Percentiles rank a stretch among this genome's conserved stretches.
phyloP scores from a whole-genome alignment of 2,329 filamentous ascomycete species.

The Kalaharituber pfeilii region DNA sequence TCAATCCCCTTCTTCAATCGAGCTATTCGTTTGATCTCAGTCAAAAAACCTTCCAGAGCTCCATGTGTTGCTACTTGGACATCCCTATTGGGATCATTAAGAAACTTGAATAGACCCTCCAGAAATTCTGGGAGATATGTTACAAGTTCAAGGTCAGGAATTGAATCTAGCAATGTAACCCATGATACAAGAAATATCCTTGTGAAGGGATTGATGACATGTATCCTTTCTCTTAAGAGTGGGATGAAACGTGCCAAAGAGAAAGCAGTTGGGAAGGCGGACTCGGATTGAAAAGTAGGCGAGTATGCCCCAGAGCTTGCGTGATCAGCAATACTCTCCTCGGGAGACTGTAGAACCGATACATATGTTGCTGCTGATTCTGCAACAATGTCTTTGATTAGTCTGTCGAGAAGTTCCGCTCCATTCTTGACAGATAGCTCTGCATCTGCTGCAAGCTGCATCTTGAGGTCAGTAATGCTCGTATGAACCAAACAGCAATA shows the following conservation, averaged over 20 bases:
- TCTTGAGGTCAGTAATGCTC: too few species aligned
- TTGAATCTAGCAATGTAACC: slow-evolving; percentile 88
- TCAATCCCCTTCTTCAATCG: slow-evolving; percentile 80
- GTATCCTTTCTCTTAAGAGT: slow-evolving; percentile 80
- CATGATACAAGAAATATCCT: slow-evolving; percentile 89
- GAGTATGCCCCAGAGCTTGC: slow-evolving; percentile 26
- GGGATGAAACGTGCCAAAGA: slow-evolving; percentile 83
- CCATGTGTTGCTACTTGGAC: slow-evolving; percentile 88
- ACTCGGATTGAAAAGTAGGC: slow-evolving; percentile 26
- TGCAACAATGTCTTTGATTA: slow-evolving; percentile 38
- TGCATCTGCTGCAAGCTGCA: slow-evolving; percentile 77
- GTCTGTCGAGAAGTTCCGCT: slow-evolving; percentile 78
- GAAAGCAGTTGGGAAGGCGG: slow-evolving; percentile 60
- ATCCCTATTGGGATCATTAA: slow-evolving; percentile 79
- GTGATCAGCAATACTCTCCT: slow-evolving; percentile 15
- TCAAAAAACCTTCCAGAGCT: slow-evolving; percentile 74
- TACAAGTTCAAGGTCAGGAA: slow-evolving; percentile 88
- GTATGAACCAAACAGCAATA: slow-evolving; percentile 1
- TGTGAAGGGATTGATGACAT: slow-evolving; percentile 86
- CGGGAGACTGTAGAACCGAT: slow-evolving; percentile 51
- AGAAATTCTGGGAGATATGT: slow-evolving; percentile 84
- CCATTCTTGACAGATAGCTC: slow-evolving; percentile 97
- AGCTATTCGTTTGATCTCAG: slow-evolving; percentile 87
- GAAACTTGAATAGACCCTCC: slow-evolving; percentile 72
- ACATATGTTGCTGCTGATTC: slow-evolving; percentile 49